Evolutionary conservation across 441 rosid genomes (phyloP).

Genomic region (Hura crepitans): DNA sequence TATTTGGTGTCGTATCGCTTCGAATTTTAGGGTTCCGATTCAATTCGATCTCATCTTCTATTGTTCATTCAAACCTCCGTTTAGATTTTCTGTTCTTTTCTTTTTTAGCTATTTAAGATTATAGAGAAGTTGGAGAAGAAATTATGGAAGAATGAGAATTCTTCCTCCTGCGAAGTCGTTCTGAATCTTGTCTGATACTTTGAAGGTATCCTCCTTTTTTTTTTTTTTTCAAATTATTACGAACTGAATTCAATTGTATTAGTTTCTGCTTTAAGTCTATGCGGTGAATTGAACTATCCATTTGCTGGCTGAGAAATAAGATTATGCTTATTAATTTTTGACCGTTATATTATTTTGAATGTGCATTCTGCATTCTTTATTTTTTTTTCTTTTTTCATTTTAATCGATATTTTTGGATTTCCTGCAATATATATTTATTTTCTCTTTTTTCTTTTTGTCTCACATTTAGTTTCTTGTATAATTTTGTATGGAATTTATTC

Average conservation of each 20-base stretch:
- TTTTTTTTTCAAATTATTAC: not conserved
- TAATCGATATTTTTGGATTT: not conserved
- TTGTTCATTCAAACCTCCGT: not conserved
- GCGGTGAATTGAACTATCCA: not conserved
- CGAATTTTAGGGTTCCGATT: slow-evolving; percentile 9
- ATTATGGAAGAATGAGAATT: not conserved
- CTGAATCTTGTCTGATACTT: not conserved
- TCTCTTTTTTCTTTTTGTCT: not conserved
- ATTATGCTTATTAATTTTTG: not conserved
- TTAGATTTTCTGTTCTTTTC: too few species aligned
- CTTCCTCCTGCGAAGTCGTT: not conserved
- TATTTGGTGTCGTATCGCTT: not conserved
- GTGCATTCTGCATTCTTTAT: not conserved
- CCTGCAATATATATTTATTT: not conserved
- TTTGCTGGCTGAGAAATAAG: not conserved
- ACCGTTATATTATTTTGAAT: not conserved
- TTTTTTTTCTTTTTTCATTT: not conserved
- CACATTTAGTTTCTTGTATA: not conserved
- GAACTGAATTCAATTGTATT: not conserved
- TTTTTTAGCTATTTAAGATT: too few species aligned
- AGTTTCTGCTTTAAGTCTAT: not conserved
- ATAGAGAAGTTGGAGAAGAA: not conserved
- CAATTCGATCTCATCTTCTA: not conserved
- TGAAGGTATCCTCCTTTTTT: not conserved
- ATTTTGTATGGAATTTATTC: not conserved